A percentile compares a stretch with the other conserved stretches of the same genome.
These are phyloP conservation scores for Paecilomyces formosus DNA, from an alignment of 2,329 filamentous ascomycete genomes.

Conservation along the genomic window DNA sequence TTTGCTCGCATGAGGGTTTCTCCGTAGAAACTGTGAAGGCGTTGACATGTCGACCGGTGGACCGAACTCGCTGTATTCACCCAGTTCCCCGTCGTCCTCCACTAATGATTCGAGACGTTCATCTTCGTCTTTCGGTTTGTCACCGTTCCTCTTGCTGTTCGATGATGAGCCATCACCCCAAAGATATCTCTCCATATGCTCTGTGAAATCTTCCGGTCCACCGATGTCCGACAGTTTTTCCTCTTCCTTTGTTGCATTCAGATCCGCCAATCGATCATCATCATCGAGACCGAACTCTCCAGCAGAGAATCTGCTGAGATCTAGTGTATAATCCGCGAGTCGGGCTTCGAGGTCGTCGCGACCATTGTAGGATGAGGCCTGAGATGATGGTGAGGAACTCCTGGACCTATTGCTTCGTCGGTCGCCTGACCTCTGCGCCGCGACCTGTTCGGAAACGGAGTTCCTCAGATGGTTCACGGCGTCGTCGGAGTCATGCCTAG, in stretches of 20 bases:
- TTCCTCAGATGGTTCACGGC: not conserved
- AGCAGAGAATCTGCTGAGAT: constrained; percentile 30
- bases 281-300: constrained; percentile 15
- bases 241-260: constrained; percentile 15
- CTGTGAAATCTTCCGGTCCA: constrained; percentile 36
- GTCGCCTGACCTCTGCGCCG: not conserved
- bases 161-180: constrained; percentile 18
- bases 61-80: constrained; percentile 35
- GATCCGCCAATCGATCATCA: constrained; percentile 16
- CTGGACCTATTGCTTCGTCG: not conserved
- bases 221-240: constrained; percentile 31
- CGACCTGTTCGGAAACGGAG: not conserved
- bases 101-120: not conserved
- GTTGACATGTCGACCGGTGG: constrained; percentile 38
- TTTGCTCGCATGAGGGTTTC: constrained; percentile 16
- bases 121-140: constrained; percentile 3
- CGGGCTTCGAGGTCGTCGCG: constrained; percentile 28
- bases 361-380: not conserved
- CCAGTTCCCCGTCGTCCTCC: constrained; percentile 14
- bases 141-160: constrained; percentile 6
- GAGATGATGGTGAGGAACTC: not conserved
- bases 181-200: constrained; percentile 34
- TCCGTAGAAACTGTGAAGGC: constrained; percentile 31
- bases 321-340: constrained; percentile 32
- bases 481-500: constrained; percentile 3